Conservation (phyloP, 306 rosid genomes). For the Morella rubra region DNA sequence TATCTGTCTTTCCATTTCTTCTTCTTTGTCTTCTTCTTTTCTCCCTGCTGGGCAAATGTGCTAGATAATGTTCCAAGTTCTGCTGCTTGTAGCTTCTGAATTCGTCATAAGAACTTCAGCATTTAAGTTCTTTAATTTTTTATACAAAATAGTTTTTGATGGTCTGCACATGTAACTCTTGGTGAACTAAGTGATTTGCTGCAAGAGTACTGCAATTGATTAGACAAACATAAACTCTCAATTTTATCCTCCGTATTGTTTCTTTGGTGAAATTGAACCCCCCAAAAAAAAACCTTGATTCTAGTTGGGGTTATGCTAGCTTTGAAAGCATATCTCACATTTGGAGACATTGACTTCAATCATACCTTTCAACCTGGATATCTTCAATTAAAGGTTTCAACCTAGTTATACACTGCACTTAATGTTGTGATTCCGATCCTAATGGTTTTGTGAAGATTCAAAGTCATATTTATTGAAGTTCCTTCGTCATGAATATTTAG, state of each 20-base stretch:
- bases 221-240: not conserved
- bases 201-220: not conserved
- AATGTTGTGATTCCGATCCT: not conserved
- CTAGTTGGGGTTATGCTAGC: not conserved
- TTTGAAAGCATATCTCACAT: conserved; percentile 3
- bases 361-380: not conserved
- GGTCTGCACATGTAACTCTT: not conserved
- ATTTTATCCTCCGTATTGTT: not conserved
- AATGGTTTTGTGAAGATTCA: not conserved
- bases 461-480: not conserved
- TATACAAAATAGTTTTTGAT: not conserved
- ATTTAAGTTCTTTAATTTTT: not conserved
- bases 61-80: not conserved
- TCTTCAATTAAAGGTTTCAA: not conserved
- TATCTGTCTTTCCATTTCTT: not conserved
- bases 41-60: conserved; percentile 14
- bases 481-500: not conserved
- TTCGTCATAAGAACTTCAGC: not conserved
- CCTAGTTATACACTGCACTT: not conserved
- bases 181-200: not conserved
- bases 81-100: conserved; percentile 14
- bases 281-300: not conserved
- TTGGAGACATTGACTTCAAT: not conserved
- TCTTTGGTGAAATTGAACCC: not conserved
- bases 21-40: not conserved